Conservation (phyloP, 306 rosid genomes). For the Bauhinia variegata region DNA sequence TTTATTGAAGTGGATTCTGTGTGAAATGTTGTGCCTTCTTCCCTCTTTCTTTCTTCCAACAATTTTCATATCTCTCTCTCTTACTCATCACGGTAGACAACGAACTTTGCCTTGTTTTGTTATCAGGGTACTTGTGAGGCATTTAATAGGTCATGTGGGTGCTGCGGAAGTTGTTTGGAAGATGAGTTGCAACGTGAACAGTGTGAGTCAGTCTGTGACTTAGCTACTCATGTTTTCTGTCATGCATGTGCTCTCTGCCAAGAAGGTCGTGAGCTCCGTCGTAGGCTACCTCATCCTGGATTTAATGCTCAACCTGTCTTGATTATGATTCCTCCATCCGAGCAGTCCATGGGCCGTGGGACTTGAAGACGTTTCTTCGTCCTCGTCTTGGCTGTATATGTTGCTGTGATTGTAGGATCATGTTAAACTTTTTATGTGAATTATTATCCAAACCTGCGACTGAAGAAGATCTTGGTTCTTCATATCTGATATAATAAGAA, state of each 20-base stretch:
- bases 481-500: conserved; percentile 25
- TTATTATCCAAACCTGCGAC: no score
- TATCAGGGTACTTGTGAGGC: conserved; percentile 84
- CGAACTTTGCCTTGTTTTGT: conserved; percentile 25
- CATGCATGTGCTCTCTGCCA: conserved; percentile 92
- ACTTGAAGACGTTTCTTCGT: conserved; percentile 41
- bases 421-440: conserved; percentile 2
- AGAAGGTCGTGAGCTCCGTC: conserved; percentile 97
- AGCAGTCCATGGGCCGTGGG: conserved; percentile 83
- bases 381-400: conserved; percentile 24
- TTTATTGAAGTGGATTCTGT: not conserved
- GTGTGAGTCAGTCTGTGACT: conserved; percentile 76
- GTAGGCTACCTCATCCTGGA: conserved; percentile 86
- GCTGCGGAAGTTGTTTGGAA: conserved; percentile 72
- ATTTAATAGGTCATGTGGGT: conserved; percentile 77
- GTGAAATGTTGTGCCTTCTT: not conserved
- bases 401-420: conserved; percentile 23
- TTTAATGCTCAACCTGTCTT: conserved; percentile 74
- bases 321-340: conserved; percentile 87
- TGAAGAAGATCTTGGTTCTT: conserved; percentile 22
- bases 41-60: not conserved
- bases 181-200: conserved; percentile 76
- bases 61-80: not conserved
- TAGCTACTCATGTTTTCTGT: conserved; percentile 82
- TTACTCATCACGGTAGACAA: not conserved